Evolutionary conservation across 148 eudicot genomes (phyloP).

Genomic region (Chenopodium album): DNA sequence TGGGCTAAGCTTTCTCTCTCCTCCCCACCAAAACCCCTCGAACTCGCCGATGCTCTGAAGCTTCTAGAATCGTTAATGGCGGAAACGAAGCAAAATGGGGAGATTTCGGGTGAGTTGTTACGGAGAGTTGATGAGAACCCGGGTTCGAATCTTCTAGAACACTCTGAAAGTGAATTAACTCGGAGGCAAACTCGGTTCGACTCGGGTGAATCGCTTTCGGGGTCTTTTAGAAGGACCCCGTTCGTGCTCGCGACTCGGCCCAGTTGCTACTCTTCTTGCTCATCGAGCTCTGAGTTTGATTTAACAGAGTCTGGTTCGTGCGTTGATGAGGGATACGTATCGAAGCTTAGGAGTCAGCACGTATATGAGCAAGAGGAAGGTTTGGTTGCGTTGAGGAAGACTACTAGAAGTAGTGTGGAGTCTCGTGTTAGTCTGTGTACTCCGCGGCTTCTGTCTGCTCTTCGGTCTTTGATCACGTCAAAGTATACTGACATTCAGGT

Average conservation of each 20-base stretch:
- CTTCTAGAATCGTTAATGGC: conserved; percentile 36
- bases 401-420: conserved; percentile 55
- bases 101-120: conserved; percentile 1
- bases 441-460: conserved; percentile 50
- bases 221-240: conserved; percentile 44
- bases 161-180: conserved; percentile 33
- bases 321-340: conserved; percentile 51
- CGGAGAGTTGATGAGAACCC: conserved; percentile 9
- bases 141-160: background rate
- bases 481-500: conserved; percentile 54
- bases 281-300: conserved; percentile 50
- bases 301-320: conserved; percentile 11
- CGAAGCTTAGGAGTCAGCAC: conserved; percentile 43
- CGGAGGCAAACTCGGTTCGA: conserved; percentile 33
- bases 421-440: conserved; percentile 57
- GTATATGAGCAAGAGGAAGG: conserved; percentile 66
- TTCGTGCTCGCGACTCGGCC: conserved; percentile 57
- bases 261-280: conserved; percentile 58
- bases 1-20: conserved; percentile 39
- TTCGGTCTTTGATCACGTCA: conserved; percentile 55
- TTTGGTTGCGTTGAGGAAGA: conserved; percentile 46
- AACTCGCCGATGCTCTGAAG: conserved; percentile 39
- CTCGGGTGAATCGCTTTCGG: conserved; percentile 50
- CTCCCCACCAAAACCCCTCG: conserved; percentile 45
- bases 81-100: background rate